Evolutionary conservation across 495 filamentous ascomycete genomes (phyloP), one percentile per base, ranked within the genome.

Genomic region (Podospora fimiseda): DNA sequence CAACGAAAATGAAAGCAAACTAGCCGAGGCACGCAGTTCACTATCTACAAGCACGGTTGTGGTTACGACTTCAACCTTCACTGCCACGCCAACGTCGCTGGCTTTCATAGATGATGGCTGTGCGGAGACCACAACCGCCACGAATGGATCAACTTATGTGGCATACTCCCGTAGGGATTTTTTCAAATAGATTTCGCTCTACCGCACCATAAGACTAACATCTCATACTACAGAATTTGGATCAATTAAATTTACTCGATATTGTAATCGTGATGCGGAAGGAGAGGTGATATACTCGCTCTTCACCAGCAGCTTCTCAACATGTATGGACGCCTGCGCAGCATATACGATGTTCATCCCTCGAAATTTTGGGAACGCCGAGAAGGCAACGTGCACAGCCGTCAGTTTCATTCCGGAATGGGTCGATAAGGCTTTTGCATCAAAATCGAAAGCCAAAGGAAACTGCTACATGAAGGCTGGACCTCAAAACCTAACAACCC

Each of bases 251-350:
- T 76, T 66, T 57, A 66, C 50, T 23, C 68, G 71, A 38, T 70
- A 67, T 55, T 76, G 74, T 60, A 67, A 71, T 27, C 57, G 52
- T 9, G 67, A 76, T 42, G 57, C 70, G 14, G 60, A 60, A 24
- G 55, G 60, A 21, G 11, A 36, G 0, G 62, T 69, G 2, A 51
- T 75, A 3, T 44, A 62, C 5, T 65, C 66, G 2, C 42, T 76
- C 7, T 76, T 75, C 56, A 67, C 68, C 5, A 53, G 61, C 42
- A 60, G 65, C 50, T 76, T 76, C 45, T 47, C 54, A 55, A 64
- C 66, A 23, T 76, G 74, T 61, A 75, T 76, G 53, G 74, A 76
- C 50, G 70, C 72, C 16, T 76, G 74, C 61, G 67, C 72, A 15
- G 64, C 63, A 4, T 76, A 70, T 47, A 62, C 69, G 8, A 58